A percentile compares a stretch with the other conserved stretches of the same genome.
Conservation (phyloP, 306 rosid genomes). For the Biancaea sappan region DNA sequence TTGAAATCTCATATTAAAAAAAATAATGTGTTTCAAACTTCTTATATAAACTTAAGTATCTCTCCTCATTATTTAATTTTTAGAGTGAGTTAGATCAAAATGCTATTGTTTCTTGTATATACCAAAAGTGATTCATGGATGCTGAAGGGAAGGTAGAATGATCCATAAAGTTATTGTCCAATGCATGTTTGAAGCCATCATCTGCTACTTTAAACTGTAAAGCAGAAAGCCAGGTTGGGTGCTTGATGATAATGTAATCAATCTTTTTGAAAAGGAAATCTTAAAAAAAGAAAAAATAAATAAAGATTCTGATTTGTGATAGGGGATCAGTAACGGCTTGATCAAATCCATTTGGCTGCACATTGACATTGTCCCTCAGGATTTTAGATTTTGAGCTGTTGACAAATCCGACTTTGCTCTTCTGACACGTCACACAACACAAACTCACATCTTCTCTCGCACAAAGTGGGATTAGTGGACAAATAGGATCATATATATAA, state of each 20-base stretch:
- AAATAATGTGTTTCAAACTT: no score
- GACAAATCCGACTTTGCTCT: constrained; percentile 3
- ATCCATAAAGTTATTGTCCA: not conserved
- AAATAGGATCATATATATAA: constrained; percentile 25
- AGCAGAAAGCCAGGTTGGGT: constrained; percentile 16
- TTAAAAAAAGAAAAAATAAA: constrained; percentile 29
- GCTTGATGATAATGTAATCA: constrained; percentile 32
- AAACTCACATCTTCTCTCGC: not conserved
- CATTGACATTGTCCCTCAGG: not conserved
- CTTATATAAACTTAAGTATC: no score
- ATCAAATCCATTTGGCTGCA: constrained; percentile 19
- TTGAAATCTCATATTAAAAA: no score
- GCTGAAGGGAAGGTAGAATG: not conserved
- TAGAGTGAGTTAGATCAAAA: no score
- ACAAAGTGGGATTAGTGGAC: constrained; percentile 41
- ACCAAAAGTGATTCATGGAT: no score
- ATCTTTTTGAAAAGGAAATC: constrained; percentile 14
- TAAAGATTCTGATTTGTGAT: constrained; percentile 25
- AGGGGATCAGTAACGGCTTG: constrained; percentile 26
- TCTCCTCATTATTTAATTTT: no score
- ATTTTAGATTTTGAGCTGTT: constrained; percentile 6
- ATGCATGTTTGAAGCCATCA: constrained; percentile 38
- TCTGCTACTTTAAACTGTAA: constrained; percentile 17
- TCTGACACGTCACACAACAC: not conserved
- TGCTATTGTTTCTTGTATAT: no score